Conservation (phyloP, 23 red algal species). For the Gracilariopsis chorda region DNA sequence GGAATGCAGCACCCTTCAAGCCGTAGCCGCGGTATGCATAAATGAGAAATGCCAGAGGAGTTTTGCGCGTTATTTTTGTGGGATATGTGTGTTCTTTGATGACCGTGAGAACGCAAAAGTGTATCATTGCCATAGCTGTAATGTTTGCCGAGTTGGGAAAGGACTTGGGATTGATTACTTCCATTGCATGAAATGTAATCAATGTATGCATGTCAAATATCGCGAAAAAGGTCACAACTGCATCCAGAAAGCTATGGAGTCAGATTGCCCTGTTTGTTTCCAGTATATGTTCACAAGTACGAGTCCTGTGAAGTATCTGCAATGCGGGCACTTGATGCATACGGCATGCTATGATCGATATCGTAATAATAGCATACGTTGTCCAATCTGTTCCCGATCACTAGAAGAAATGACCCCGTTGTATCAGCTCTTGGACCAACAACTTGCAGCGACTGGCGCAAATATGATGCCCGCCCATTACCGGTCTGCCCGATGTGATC, state of each 20-base stretch:
- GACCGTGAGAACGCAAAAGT: constrained; percentile 68
- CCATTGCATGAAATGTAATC: constrained; percentile 99
- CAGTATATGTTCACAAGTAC: constrained; percentile 95
- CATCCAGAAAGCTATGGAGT: constrained; percentile 88
- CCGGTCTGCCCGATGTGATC: constrained; percentile 49
- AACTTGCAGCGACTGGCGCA: constrained; percentile 39
- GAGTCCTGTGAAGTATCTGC: constrained; percentile 86
- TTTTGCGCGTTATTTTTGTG: constrained; percentile 88
- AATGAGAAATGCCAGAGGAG: constrained; percentile 61
- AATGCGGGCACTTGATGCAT: constrained; percentile 98
- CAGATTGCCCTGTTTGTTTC: constrained; percentile 93
- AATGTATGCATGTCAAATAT: constrained; percentile 87
- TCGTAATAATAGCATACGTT: constrained; percentile 41
- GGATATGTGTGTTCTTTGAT: constrained; percentile 89
- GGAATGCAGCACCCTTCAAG: constrained; percentile 75
- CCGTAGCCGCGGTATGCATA: constrained; percentile 56
- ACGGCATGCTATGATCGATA: constrained; percentile 67
- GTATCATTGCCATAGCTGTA: constrained; percentile 98
- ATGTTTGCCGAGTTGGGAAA: constrained; percentile 95
- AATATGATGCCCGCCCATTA: constrained; percentile 65
- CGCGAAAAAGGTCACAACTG: constrained; percentile 67
- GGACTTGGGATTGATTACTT: constrained; percentile 96
- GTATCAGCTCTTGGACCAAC: constrained; percentile 62
- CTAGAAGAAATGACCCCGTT: constrained; percentile 76
- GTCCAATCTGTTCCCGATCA: constrained; percentile 89